Evolutionary conservation across 2,329 filamentous ascomycete genomes (phyloP), one percentile per base, ranked within the genome.

Genomic region (Mariannaea elegans): DNA sequence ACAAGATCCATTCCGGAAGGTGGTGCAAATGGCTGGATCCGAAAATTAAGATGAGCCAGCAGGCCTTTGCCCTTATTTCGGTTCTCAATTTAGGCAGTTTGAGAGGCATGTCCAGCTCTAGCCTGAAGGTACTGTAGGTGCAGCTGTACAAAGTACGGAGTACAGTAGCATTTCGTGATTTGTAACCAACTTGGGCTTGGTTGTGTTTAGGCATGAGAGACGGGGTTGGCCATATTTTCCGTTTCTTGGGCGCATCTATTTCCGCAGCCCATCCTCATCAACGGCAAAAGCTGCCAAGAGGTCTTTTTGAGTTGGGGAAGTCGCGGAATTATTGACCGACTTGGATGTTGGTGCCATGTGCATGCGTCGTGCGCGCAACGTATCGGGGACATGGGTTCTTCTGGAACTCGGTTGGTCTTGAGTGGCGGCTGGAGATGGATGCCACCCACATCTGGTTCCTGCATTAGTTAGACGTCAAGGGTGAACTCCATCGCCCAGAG

Each of bases 381-480:
- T 29, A 39, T 53, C 48, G 42, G 48, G 24, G 42, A 36, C 48
- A 58, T 41, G 48, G 56, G 41, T 32, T 29, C 44, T 50, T 56
- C 45, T 59, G 52, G 41, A 48, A 44, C 44, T 44, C 36, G 44
- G 56, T 47, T 48, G 45, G 36, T 14, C 32, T 18, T 32, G 44
- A 46, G 47, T 36, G 47, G 42, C 46, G 46, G 54, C 21, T 56
- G 49, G 45, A 56, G 45, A 54, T 54, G 51, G 36, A 50, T 44
- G 31, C 56, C 39, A 41, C 32, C 45, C 31, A 18, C 56, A 50
- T 62, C 65, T 59, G 65, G 68, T 71, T 71, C 69, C 69, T 71
- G 68, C 69, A 71, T 71, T 66, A 61, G 61, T 10, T 36, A 32
- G 56, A 47, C 48, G 48, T 57, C 58, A 56, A 59, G 57, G 54